These are phyloP conservation scores for Nasturtium officinale DNA, from an alignment of 345 rosid genomes.

Conservation along the genomic window DNA sequence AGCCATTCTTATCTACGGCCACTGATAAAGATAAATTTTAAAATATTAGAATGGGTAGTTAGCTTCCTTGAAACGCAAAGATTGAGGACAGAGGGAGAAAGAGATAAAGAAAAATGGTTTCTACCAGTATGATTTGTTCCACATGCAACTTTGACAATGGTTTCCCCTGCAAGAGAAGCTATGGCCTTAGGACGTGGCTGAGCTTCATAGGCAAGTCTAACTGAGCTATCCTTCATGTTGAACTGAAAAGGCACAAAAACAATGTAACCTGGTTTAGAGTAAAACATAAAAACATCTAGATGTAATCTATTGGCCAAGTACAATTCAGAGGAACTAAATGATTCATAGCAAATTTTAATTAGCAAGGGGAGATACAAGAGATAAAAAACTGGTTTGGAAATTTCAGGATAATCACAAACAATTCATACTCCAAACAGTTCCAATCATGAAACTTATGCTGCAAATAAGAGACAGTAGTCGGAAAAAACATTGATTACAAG, in stretches of 20 bases:
- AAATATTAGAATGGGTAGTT: background rate
- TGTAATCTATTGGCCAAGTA: constrained; percentile 4
- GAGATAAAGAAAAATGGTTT: constrained; percentile 6
- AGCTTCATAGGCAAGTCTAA: constrained; percentile 87
- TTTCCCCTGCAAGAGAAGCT: constrained; percentile 73
- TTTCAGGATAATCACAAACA: constrained; percentile 10
- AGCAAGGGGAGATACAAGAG: background rate
- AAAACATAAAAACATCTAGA: background rate
- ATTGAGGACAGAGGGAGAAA: background rate
- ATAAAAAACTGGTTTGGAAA: background rate
- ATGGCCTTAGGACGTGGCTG: constrained; percentile 92
- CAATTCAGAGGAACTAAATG: background rate
- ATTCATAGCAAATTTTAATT: background rate
- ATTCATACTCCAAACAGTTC: background rate
- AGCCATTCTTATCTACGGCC: constrained; percentile 87
- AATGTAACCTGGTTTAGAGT: constrained; percentile 3
- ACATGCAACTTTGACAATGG: constrained; percentile 91
- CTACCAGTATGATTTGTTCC: constrained; percentile 96
- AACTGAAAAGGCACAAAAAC: constrained; percentile 50
- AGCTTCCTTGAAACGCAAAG: constrained; percentile 3
- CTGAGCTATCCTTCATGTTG: constrained; percentile 92
- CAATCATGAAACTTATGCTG: background rate
- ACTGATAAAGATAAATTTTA: constrained; percentile 54
- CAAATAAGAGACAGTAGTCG: background rate
- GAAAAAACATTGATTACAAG: background rate